Percentiles rank a stretch among this genome's conserved stretches.
phyloP scores from a whole-genome alignment of 1,139 yeast species.

The Tardiomyces blankii region DNA sequence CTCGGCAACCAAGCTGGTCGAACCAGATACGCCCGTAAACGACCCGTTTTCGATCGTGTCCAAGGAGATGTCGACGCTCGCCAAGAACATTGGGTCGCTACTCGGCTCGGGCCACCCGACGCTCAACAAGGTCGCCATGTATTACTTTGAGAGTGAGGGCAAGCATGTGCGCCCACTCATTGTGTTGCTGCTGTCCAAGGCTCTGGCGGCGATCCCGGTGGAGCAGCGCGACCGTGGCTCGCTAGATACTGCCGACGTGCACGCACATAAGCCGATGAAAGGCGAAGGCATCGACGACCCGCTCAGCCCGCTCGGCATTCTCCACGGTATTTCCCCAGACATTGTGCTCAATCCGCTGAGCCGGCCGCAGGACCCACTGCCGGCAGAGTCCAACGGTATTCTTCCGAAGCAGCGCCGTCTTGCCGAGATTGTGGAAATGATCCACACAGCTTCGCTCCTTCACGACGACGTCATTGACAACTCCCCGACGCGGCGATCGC shows the following conservation, averaged over 20 bases:
- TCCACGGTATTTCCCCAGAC: slow-evolving; percentile 82
- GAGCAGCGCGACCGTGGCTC: slow-evolving; percentile 48
- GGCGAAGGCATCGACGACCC: slow-evolving; percentile 26
- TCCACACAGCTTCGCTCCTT: slow-evolving; percentile 90
- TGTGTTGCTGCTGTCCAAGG: slow-evolving; percentile 73
- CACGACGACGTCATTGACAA: slow-evolving; percentile 97
- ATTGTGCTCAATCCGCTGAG: slow-evolving; percentile 74
- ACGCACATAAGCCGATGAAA: slow-evolving; percentile 16
- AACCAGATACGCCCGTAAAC: slow-evolving; percentile 46
- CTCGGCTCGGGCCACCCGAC: slow-evolving; percentile 94
- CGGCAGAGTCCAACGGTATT: slow-evolving; percentile 42
- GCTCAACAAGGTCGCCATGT: slow-evolving; percentile 77
- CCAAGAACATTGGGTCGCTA: slow-evolving; percentile 72
- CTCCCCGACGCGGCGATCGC: slow-evolving; percentile 82
- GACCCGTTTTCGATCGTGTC: slow-evolving; percentile 93
- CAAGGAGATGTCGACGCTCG: slow-evolving; percentile 85
- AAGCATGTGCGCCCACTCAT: slow-evolving; percentile 89
- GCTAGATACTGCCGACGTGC: slow-evolving; percentile 23
- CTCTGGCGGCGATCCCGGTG: slow-evolving; percentile 67
- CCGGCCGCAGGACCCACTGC: slow-evolving; percentile 65
- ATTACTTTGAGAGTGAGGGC: slow-evolving; percentile 93
- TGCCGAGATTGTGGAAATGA: slow-evolving; percentile 97
- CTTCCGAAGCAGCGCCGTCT: slow-evolving; percentile 88
- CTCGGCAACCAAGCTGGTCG: slow-evolving; percentile 71
- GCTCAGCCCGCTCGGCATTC: slow-evolving; percentile 68